Evolutionary conservation across 768 basidiomycete genomes (phyloP), one percentile per base, ranked within the genome.

Genomic region (Postia placenta): DNA sequence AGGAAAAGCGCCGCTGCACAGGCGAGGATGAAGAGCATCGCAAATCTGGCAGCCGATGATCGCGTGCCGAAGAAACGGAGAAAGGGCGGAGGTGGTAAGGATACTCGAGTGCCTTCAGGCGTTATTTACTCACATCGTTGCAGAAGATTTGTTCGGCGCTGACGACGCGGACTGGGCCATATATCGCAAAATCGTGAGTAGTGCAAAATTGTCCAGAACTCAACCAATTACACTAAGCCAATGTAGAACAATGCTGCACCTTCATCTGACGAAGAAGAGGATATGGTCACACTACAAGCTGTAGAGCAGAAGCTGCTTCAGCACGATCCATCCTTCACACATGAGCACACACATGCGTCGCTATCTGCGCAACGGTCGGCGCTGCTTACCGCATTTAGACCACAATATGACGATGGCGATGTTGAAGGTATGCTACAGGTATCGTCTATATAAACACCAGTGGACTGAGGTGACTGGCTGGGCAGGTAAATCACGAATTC

Each of bases 151-250:
- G 69, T 99, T 98, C 61, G 93, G 95, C 3, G 85, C 83, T 15
- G 85, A 95, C 56, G 94, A 98, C 61, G 92, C 87, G 5, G 95
- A 98, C 62, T 98, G 95, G 94, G 85, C 86, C 0, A 92, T 98
- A 50, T 98, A 98, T 63, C 89, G 95, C 55, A 93, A 97, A 68
- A 93, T 99, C 51, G 94, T 94, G 62, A 54, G 80, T 65, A n/a
- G n/a, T n/a, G n/a, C n/a, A n/a, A n/a, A n/a, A n/a, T n/a, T n/a
- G n/a, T 37, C 1, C 37, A 4, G 39, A 11, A 24, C 5, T n/a
- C n/a, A n/a, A n/a, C n/a, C n/a, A n/a, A n/a, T n/a, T n/a, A n/a
- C n/a, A n/a, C n/a, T n/a, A n/a, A 38, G 24, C 15, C 54, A 4
- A 47, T 17, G 12, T 52, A 90, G 87, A 89, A 89, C 60, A 80